These are phyloP conservation scores for Pythium aristosporum DNA, from an alignment of 352 stramenopile genomes.

Conservation along the genomic window DNA sequence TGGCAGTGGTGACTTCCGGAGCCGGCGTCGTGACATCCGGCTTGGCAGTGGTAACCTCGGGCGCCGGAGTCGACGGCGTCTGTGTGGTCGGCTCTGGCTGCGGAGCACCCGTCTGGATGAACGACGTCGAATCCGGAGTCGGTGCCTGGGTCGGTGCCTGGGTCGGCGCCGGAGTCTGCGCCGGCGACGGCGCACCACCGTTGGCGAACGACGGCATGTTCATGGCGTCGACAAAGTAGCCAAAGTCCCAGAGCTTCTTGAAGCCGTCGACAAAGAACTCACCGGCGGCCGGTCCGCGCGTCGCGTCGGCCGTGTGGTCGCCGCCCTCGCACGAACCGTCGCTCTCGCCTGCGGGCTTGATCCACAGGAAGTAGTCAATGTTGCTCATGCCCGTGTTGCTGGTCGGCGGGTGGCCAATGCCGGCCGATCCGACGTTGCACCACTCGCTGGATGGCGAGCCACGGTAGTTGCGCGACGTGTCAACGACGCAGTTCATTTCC, in stretches of 20 bases:
- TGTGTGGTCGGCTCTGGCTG: background rate
- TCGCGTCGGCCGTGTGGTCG: conserved; percentile 33
- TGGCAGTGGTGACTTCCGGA: background rate
- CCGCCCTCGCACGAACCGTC: conserved; percentile 52
- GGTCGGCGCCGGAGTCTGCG: background rate
- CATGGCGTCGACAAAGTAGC: conserved; percentile 53
- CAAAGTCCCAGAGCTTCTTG: conserved; percentile 60
- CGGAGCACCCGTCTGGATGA: background rate
- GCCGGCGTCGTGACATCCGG: background rate
- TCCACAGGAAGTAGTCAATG: conserved; percentile 70
- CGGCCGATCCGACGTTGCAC: conserved; percentile 64
- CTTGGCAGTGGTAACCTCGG: background rate
- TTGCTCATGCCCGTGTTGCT: conserved; percentile 43
- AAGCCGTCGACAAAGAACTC: conserved; percentile 61
- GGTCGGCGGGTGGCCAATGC: conserved; percentile 56
- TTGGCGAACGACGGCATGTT: conserved; percentile 7
- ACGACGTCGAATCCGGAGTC: conserved; percentile 6
- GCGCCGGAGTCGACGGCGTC: background rate
- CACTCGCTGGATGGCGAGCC: conserved; percentile 41
- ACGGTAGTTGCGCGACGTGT: conserved; percentile 67
- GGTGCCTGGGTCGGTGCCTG: background rate
- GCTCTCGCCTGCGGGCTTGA: conserved; percentile 65
- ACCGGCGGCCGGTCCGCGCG: conserved; percentile 41
- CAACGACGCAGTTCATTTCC: conserved; percentile 47
- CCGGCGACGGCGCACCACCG: background rate